These are phyloP conservation scores for Prosopis cineraria DNA, from an alignment of 306 rosid genomes.

Conservation along the genomic window DNA sequence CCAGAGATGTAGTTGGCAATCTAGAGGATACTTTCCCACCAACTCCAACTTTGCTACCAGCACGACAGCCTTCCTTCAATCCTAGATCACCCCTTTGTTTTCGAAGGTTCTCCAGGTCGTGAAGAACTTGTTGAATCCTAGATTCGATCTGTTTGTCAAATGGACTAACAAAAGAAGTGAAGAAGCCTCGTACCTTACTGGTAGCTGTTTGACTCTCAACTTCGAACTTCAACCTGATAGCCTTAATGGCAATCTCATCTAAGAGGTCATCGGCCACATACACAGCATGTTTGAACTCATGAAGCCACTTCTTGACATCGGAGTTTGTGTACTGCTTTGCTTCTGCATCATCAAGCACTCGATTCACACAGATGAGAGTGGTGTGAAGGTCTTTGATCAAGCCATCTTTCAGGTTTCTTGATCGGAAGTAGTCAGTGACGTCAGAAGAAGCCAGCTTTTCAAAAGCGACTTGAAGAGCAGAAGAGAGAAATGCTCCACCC, in stretches of 20 bases:
- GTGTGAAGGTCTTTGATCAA: constrained; percentile 10
- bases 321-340: constrained; percentile 26
- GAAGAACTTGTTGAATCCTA: too few species aligned
- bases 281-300: constrained; percentile 31
- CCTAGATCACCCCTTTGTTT: constrained; percentile 31
- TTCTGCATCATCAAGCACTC: too few species aligned
- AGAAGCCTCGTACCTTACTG: neutral
- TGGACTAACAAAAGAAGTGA: constrained; percentile 1
- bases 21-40: constrained; percentile 20
- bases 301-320: constrained; percentile 34
- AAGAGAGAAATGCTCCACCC: too few species aligned
- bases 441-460: constrained; percentile 31
- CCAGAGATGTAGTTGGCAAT: too few species aligned
- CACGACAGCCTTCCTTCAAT: constrained; percentile 19
- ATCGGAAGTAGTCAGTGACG: neutral
- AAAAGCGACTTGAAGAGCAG: too few species aligned
- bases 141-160: constrained; percentile 1
- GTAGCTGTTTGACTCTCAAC: neutral
- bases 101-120: constrained; percentile 21
- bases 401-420: neutral
- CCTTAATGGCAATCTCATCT: constrained; percentile 36
- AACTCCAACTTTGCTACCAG: constrained; percentile 9
- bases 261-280: constrained; percentile 31
- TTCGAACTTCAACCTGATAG: constrained; percentile 5
- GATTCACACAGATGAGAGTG: neutral